phyloP scores from a whole-genome alignment of 2,329 filamentous ascomycete species.

The Raffaelea deltoideospora region DNA sequence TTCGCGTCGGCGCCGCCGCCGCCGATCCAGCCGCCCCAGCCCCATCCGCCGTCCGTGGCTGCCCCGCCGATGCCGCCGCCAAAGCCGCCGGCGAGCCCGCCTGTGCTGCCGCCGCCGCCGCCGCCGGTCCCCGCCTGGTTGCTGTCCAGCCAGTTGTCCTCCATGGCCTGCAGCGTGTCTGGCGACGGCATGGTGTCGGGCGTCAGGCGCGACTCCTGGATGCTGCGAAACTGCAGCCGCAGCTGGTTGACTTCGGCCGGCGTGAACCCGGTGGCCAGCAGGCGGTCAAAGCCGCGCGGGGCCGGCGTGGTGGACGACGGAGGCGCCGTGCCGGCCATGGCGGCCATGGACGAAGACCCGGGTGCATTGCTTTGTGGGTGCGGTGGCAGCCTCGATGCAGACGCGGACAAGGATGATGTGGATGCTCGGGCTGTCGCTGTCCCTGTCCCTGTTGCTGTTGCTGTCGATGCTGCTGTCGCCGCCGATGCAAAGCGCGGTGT shows the following conservation, averaged over 20 bases:
- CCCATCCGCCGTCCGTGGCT: neutral
- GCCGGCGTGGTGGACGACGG: conserved; percentile 17
- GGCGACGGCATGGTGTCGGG: conserved; percentile 80
- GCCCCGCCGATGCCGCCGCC: conserved; percentile 20
- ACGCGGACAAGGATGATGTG: conserved; percentile 1
- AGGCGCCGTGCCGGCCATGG: neutral
- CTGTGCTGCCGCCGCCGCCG: conserved; percentile 17
- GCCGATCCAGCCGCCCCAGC: conserved; percentile 17
- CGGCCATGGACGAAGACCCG: neutral
- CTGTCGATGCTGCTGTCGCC: neutral
- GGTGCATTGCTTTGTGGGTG: no score
- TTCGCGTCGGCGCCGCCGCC: conserved; percentile 23
- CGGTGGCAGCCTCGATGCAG: neutral
- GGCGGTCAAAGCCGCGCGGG: conserved; percentile 75
- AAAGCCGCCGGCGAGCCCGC: no score
- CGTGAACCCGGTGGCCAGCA: conserved; percentile 70
- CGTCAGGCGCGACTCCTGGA: conserved; percentile 68
- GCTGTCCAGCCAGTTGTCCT: conserved; percentile 83
- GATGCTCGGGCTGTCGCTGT: conserved; percentile 1
- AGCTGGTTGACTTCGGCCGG: conserved; percentile 69
- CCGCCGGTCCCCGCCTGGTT: conserved; percentile 24
- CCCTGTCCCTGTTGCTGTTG: neutral
- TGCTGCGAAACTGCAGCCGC: conserved; percentile 74
- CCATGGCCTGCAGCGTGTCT: conserved; percentile 57
- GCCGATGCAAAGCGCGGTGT: no score